Conservation (phyloP, 1,284 basidiomycete species). For the Ganoderma sinense region DNA sequence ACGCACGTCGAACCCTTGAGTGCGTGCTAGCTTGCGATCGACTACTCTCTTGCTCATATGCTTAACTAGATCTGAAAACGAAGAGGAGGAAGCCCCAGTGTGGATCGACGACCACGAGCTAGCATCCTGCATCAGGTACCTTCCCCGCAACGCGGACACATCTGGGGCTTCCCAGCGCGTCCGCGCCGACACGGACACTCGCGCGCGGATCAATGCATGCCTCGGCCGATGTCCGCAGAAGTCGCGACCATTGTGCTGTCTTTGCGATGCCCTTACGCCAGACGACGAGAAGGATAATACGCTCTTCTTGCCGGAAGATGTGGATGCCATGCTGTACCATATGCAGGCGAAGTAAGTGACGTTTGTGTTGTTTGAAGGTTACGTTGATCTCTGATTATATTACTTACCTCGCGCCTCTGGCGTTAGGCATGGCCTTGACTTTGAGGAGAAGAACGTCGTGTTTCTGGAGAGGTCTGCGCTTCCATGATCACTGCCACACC, state of each 20-base stretch:
- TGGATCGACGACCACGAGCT: background rate
- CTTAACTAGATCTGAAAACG: background rate
- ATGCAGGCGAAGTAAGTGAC: conserved; percentile 10
- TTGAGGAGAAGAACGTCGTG: background rate
- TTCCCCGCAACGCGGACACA: conserved; percentile 13
- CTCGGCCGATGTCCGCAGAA: background rate
- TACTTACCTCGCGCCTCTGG: too few species aligned
- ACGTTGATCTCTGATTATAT: background rate
- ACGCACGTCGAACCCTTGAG: background rate
- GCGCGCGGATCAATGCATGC: background rate
- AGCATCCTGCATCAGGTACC: conserved; percentile 11
- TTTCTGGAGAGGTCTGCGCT: background rate
- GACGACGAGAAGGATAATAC: background rate
- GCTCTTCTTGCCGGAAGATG: background rate
- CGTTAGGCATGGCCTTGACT: background rate
- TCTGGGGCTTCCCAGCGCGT: background rate
- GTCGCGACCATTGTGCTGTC: background rate
- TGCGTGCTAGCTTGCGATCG: background rate
- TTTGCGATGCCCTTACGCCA: background rate
- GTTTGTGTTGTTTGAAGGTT: background rate
- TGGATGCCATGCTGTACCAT: conserved; percentile 13
- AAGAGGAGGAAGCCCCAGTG: background rate
- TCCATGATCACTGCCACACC: too few species aligned
- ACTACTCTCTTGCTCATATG: background rate
- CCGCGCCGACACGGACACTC: background rate